Evolutionary conservation across 1,284 basidiomycete genomes (phyloP), one percentile per base, ranked within the genome.

Genomic region (Cutaneotrichosporon cyanovorans): DNA sequence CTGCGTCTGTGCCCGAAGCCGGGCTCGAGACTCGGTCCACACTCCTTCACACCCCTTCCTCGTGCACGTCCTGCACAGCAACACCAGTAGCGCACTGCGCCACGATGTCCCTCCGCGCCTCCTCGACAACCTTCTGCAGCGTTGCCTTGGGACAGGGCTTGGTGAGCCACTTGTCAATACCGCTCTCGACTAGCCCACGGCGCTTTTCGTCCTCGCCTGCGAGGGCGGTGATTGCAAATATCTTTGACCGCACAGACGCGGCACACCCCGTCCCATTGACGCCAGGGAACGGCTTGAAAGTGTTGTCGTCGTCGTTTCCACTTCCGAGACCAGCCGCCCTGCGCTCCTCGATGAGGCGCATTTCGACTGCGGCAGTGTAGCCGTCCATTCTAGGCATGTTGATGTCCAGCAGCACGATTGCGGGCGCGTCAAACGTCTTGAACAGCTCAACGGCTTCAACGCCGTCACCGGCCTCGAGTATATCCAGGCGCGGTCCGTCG

Each of bases 321-420:
- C 6, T 16, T 5, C n/a, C 32, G 14, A 6, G 11, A 15, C 30
- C 30, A 4, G 19, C 21, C n/a, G 37, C 37, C 28, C 39, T 45
- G n/a, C 37, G 42, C 42, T 57, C 57, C 44, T 70, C 68, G 20
- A 62, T 48, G 25, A 51, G 48, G 12, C 65, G 53, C 64, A 66
- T 66, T 44, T 65, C 63, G 9, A 51, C 37, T 14, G 61, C 61
- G 1, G 69, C 64, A 16, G 60, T 54, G 50, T 62, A 71, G 6
- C 69, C 69, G 51, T 71, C 66, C 59, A 67, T 66, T 15, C 56
- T 57, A 6, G 69, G 69, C 69, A 71, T 71, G 50, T 68, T 71
- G 50, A 71, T 69, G 44, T 71, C 69, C 14, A 69, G 57, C 11
- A 71, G 50, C 9, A 69, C 62, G n/a, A 63, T 59, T 8, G 37